Conservation (phyloP, 768 basidiomycete genomes). For the Leccinum pellstonianum region DNA sequence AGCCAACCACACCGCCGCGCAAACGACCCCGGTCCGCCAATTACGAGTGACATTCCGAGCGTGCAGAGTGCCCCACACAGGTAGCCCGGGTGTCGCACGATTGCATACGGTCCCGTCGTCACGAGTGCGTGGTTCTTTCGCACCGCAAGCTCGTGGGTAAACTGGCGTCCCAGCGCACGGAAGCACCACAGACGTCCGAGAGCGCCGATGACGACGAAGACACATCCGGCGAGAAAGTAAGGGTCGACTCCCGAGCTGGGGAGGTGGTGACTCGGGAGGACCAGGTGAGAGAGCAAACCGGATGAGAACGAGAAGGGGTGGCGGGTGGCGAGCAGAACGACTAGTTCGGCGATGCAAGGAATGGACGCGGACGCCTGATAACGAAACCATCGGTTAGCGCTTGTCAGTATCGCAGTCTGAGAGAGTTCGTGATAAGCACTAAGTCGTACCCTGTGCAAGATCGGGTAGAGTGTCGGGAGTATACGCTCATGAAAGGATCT, state of each 20-base stretch:
- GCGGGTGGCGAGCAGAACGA: constrained; percentile 19
- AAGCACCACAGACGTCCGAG: constrained; percentile 39
- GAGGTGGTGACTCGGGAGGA: constrained; percentile 14
- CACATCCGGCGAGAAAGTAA: constrained; percentile 32
- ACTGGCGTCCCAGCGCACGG: constrained; percentile 32
- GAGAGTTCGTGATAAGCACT: not conserved
- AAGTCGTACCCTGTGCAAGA: constrained; percentile 24
- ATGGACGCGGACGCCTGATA: constrained; percentile 27
- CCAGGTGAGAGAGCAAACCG: constrained; percentile 18
- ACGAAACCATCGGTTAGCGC: constrained; percentile 3
- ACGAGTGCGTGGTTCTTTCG: constrained; percentile 31
- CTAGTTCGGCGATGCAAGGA: constrained; percentile 29
- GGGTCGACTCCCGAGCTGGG: constrained; percentile 23
- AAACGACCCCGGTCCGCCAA: constrained; percentile 33
- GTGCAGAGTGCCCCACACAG: constrained; percentile 23
- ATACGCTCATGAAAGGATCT: constrained; percentile 25
- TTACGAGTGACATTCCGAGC: constrained; percentile 33
- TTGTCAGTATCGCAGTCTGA: not conserved
- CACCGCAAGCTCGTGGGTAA: constrained; percentile 37
- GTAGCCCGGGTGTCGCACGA: constrained; percentile 39
- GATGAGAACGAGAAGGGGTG: constrained; percentile 23
- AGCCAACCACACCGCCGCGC: constrained; percentile 28
- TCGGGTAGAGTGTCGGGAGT: constrained; percentile 22
- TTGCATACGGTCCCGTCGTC: constrained; percentile 35
- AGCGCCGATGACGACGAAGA: constrained; percentile 28